Conservation (phyloP, 1,284 basidiomycete species). For the Melampsora larici-populina region DNA sequence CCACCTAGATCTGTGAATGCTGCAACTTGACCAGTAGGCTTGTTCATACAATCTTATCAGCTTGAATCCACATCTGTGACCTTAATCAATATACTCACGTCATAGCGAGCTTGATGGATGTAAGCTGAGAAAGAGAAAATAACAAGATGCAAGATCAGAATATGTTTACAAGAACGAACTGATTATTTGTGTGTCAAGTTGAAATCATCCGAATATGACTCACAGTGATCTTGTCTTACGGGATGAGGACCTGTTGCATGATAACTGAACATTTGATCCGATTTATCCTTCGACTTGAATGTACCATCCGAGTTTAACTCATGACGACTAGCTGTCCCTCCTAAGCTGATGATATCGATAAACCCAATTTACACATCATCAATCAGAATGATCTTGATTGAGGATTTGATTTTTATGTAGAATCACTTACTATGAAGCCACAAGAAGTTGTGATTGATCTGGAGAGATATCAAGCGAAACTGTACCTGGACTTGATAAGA, state of each 20-base stretch:
- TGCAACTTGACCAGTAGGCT: slow-evolving; percentile 17
- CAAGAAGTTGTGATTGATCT: slow-evolving; percentile 10
- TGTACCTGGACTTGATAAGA: neutral
- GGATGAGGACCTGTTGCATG: slow-evolving; percentile 15
- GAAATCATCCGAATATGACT: neutral
- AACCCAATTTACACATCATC: neutral
- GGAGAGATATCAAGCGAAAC: slow-evolving; percentile 5
- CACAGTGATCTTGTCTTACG: slow-evolving; percentile 16
- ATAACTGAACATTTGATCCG: neutral
- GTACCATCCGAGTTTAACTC: neutral
- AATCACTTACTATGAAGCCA: slow-evolving; percentile 11
- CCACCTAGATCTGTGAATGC: slow-evolving; percentile 18
- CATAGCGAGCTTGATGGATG: slow-evolving; percentile 30
- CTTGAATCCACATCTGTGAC: too few relatives aligned
- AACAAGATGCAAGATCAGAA: neutral
- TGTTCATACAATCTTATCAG: too few relatives aligned
- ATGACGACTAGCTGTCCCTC: slow-evolving; percentile 13
- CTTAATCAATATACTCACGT: neutral
- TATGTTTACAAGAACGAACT: neutral
- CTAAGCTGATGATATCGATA: neutral
- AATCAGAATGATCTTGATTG: neutral
- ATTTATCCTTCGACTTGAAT: slow-evolving; percentile 2
- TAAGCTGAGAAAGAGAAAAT: slow-evolving; percentile 6
- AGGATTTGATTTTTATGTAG: neutral
- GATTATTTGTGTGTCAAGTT: neutral